A percentile compares a stretch with the other conserved stretches of the same genome.
phyloP scores from a whole-genome alignment of 306 rosid species.

The Cicer bijugum region DNA sequence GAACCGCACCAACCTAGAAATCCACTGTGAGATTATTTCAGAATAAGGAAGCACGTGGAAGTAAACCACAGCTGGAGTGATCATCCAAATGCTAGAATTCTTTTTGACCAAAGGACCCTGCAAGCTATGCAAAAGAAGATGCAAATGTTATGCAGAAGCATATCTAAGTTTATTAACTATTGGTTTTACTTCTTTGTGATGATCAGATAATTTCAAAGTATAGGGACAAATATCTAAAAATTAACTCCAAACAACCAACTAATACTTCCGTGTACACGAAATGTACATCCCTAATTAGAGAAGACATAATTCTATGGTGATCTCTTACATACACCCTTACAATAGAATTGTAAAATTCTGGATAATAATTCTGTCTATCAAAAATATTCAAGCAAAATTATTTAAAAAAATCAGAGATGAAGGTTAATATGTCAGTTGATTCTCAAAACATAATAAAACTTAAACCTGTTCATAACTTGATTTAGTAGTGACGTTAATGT shows the following conservation, averaged over 20 bases:
- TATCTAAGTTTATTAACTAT: slow-evolving; percentile 7
- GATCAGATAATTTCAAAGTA: slow-evolving; percentile 27
- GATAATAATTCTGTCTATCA: slow-evolving; percentile 23
- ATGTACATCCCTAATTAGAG: slow-evolving; percentile 23
- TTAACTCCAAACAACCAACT: slow-evolving; percentile 32
- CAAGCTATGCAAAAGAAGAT: slow-evolving; percentile 59
- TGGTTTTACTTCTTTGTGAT: slow-evolving; percentile 22
- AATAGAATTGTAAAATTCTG: slow-evolving; percentile 37
- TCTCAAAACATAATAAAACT: slow-evolving; percentile 1
- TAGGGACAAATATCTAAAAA: slow-evolving; percentile 29
- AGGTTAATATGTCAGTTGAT: slow-evolving; percentile 11
- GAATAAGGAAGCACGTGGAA: slow-evolving; percentile 85
- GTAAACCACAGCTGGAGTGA: slow-evolving; percentile 66
- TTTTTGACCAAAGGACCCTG: slow-evolving; percentile 71
- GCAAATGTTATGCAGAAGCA: slow-evolving; percentile 38
- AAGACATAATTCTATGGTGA: slow-evolving; percentile 8
- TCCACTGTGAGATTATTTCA: slow-evolving; percentile 61
- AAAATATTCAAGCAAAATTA: not conserved
- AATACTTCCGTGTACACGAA: slow-evolving; percentile 6
- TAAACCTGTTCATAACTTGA: slow-evolving; percentile 39
- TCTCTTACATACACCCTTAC: slow-evolving; percentile 7
- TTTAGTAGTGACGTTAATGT: slow-evolving; percentile 15
- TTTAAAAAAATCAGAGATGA: slow-evolving; percentile 19
- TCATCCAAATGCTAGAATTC: slow-evolving; percentile 58
- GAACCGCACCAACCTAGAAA: slow-evolving; percentile 58